Evolutionary conservation across 225 moss, liverwort and hornwort genomes (phyloP).

Genomic region (Bryoerythrophyllum caledonicum): DNA sequence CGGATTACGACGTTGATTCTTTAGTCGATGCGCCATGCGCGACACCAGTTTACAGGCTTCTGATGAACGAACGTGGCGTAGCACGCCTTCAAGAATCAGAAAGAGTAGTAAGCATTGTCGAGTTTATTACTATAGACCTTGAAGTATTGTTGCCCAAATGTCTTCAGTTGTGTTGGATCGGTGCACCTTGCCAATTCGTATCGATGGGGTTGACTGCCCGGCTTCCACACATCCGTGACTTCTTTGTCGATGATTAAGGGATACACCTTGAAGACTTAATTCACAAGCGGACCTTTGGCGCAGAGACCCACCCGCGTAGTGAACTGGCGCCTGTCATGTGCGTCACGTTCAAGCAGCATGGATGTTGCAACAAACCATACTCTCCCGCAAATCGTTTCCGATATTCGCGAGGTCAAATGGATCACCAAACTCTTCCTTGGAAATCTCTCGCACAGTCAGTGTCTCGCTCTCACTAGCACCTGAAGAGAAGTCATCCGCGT

Average conservation of each 20-base stretch:
- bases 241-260: background rate
- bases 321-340: background rate
- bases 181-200: background rate
- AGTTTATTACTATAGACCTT: background rate
- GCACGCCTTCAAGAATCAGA: constrained; percentile 4
- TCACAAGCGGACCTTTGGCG: background rate
- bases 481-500: too few species aligned
- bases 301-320: background rate
- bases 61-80: background rate
- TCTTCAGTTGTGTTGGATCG: background rate
- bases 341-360: background rate
- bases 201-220: background rate
- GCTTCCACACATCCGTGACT: background rate
- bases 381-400: background rate
- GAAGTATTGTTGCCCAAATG: background rate
- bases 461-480: too few species aligned
- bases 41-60: constrained; percentile 1
- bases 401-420: background rate
- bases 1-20: background rate
- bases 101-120: constrained; percentile 1
- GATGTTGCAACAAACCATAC: background rate
- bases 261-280: background rate
- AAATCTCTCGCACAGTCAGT: too few species aligned
- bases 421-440: background rate
- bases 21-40: background rate